Evolutionary conservation across 257 asterid genomes (phyloP).

Genomic region (Jacaranda copaia): DNA sequence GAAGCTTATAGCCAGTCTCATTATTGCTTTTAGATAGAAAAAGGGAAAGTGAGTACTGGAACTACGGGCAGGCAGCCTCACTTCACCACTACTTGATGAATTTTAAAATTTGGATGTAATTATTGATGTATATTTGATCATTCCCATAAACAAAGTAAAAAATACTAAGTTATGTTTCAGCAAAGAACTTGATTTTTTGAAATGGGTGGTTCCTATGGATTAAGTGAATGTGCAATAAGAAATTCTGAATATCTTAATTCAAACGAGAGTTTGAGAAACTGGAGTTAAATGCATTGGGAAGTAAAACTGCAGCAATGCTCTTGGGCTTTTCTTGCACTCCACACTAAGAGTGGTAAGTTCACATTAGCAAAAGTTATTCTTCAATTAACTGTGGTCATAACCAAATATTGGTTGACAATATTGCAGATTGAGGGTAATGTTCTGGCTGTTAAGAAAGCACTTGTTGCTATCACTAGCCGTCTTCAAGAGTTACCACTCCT

Average conservation of each 20-base stretch:
- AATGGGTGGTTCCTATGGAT: not conserved
- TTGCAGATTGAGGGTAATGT: constrained; percentile 69
- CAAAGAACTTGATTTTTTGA: too few relatives aligned
- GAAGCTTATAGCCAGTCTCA: too few relatives aligned
- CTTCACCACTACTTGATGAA: not conserved
- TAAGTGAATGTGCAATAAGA: constrained; percentile 25
- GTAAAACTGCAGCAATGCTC: not conserved
- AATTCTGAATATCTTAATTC: not conserved
- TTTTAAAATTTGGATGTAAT: not conserved
- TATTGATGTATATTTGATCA: not conserved
- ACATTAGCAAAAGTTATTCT: constrained; percentile 14
- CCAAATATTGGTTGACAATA: constrained; percentile 13
- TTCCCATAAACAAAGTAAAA: not conserved
- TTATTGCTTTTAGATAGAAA: too few relatives aligned
- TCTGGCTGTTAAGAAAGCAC: constrained; percentile 72
- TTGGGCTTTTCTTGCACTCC: not conserved
- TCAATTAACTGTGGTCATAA: not conserved
- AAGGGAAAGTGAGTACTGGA: too few relatives aligned
- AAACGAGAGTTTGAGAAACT: not conserved
- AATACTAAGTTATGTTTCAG: not conserved
- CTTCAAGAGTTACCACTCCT: constrained; percentile 66
- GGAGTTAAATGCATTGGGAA: constrained; percentile 1
- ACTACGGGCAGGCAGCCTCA: too few relatives aligned
- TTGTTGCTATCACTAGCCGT: constrained; percentile 61
- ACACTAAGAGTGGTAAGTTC: not conserved